Conservation (phyloP, 305 asterid genomes). For the Solanum chacoense region DNA sequence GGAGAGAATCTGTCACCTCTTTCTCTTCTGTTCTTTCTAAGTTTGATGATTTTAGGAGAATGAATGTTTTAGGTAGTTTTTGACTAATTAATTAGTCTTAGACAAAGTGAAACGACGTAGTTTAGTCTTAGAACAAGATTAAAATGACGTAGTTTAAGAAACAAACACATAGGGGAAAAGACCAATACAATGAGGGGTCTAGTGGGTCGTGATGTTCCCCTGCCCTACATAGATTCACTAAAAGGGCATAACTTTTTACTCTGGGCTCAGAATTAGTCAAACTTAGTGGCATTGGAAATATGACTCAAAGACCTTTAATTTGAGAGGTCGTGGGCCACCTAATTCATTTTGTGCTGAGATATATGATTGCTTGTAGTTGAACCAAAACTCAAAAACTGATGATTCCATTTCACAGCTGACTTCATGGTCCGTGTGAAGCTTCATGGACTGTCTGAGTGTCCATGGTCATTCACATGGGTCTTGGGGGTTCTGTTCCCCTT, state of each 20-base stretch:
- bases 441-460: not conserved
- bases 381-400: not conserved
- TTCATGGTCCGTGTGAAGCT: not conserved
- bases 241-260: not conserved
- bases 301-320: not conserved
- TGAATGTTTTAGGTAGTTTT: not conserved
- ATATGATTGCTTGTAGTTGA: not conserved
- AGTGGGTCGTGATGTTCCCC: not conserved
- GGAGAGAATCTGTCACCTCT: not conserved
- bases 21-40: not conserved
- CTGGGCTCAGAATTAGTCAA: not conserved
- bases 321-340: not conserved
- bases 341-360: no score
- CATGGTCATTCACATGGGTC: not conserved
- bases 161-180: not conserved
- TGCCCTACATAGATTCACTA: not conserved
- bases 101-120: not conserved
- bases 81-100: not conserved
- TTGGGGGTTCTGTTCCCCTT: not conserved
- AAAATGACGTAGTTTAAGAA: not conserved
- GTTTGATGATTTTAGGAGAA: not conserved
- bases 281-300: not conserved
- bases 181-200: not conserved
- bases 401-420: no score
- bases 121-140: not conserved